These are phyloP conservation scores for Kwoniella dendrophila DNA, from an alignment of 768 basidiomycete species.

Conservation along the genomic window DNA sequence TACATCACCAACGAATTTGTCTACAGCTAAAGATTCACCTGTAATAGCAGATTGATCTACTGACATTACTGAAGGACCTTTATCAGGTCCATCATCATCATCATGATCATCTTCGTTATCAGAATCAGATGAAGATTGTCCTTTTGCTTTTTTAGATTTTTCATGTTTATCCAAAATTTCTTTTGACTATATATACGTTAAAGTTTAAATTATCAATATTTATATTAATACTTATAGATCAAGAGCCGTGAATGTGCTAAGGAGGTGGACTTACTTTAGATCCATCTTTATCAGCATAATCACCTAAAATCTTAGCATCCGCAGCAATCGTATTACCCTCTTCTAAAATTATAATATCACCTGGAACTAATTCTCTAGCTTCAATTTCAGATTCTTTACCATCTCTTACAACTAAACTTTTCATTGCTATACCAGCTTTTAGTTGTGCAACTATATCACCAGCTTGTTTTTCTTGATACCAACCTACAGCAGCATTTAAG, in stretches of 20 bases:
- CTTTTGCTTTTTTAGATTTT: conserved; percentile 32
- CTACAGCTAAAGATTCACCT: conserved; percentile 60
- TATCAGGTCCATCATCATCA: conserved; percentile 54
- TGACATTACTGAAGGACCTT: conserved; percentile 58
- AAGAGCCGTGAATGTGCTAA: no score
- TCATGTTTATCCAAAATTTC: conserved; percentile 48
- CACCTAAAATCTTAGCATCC: conserved; percentile 53
- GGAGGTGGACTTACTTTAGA: conserved; percentile 5
- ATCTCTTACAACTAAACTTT: conserved; percentile 57
- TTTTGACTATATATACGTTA: conserved; percentile 40
- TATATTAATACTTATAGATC: no score
- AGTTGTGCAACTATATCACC: conserved; percentile 62
- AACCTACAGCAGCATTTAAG: conserved; percentile 60
- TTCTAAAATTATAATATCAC: conserved; percentile 60
- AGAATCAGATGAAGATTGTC: conserved; percentile 30
- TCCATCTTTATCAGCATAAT: background rate
- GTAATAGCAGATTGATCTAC: conserved; percentile 62
- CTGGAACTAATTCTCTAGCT: conserved; percentile 60
- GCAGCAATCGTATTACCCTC: conserved; percentile 61
- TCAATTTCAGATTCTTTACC: conserved; percentile 59
- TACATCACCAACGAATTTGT: conserved; percentile 60
- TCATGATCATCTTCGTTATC: conserved; percentile 45
- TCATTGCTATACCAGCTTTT: conserved; percentile 61
- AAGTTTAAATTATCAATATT: background rate
- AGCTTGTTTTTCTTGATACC: conserved; percentile 62